A percentile compares a stretch with the other conserved stretches of the same genome.
Conservation (phyloP, 1,139 yeast genomes). For the Debaryomyces nepalensis region DNA sequence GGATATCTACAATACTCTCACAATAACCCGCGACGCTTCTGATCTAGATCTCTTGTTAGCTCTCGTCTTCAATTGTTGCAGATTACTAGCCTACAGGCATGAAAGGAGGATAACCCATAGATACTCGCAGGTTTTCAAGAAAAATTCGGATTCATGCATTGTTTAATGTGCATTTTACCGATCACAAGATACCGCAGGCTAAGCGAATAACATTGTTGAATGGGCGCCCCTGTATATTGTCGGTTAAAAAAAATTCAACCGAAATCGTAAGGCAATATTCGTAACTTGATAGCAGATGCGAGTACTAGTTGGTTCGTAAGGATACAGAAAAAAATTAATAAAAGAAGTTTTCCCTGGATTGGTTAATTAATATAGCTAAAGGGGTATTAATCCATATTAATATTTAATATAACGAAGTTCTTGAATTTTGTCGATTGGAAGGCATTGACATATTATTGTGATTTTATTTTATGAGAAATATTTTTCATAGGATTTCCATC, state of each 20-base stretch:
- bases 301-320: no score
- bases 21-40: background rate
- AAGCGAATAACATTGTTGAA: background rate
- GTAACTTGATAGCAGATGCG: no score
- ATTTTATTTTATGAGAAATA: constrained; percentile 1
- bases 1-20: background rate
- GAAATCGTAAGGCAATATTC: background rate
- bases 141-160: no score
- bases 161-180: background rate
- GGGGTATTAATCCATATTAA: no score
- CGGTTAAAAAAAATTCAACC: background rate
- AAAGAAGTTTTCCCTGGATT: background rate
- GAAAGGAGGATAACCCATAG: no score
- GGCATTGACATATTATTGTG: no score
- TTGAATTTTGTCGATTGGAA: no score
- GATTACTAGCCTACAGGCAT: background rate
- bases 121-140: no score
- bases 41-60: background rate
- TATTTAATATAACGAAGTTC: no score
- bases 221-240: background rate
- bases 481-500: background rate
- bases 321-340: constrained; percentile 1
- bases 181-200: background rate
- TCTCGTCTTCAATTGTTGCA: background rate
- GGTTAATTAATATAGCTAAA: background rate